Evolutionary conservation across 2,329 filamentous ascomycete species (phyloP).

Genomic region (Arthrobotrys megalospora): DNA sequence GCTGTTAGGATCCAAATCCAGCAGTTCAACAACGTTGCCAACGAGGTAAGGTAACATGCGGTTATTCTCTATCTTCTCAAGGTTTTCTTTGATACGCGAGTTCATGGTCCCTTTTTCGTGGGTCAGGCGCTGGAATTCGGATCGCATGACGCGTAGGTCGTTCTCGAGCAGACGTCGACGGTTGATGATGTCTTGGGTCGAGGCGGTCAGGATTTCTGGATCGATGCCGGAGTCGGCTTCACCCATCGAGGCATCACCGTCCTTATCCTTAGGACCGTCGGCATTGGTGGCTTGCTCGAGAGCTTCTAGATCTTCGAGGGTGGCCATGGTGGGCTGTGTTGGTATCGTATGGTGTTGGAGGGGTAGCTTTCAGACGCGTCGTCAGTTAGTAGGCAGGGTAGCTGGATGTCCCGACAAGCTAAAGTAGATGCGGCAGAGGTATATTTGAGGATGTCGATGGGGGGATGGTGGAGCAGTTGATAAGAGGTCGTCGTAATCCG

Average conservation of each 20-base stretch:
- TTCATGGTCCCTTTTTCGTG: slow-evolving; percentile 97
- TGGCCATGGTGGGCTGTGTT: slow-evolving; percentile 77
- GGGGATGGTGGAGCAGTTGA: slow-evolving; percentile 37
- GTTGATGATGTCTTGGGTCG: slow-evolving; percentile 94
- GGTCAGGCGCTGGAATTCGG: slow-evolving; percentile 91
- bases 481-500: slow-evolving; percentile 39
- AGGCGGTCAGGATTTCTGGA: slow-evolving; percentile 91
- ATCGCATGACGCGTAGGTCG: slow-evolving; percentile 98
- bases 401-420: neutral
- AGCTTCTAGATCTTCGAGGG: slow-evolving; percentile 91
- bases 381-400: neutral
- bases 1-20: slow-evolving; percentile 95
- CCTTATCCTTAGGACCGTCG: slow-evolving; percentile 72
- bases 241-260: slow-evolving; percentile 85
- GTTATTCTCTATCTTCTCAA: slow-evolving; percentile 99
- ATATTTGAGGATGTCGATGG: slow-evolving; percentile 18
- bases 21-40: slow-evolving; percentile 96
- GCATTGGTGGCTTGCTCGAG: slow-evolving; percentile 82
- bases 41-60: slow-evolving; percentile 99
- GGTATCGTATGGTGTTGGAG: slow-evolving; percentile 5
- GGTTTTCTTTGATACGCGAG: slow-evolving; percentile 99
- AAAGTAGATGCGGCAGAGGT: slow-evolving; percentile 1
- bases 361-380: slow-evolving; percentile 42
- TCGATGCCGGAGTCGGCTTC: slow-evolving; percentile 84
- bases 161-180: slow-evolving; percentile 94